Percentiles rank a stretch among this genome's conserved stretches.
Evolutionary conservation across 106 monocot genomes (phyloP).

Genomic region (Cymbidium sinense): DNA sequence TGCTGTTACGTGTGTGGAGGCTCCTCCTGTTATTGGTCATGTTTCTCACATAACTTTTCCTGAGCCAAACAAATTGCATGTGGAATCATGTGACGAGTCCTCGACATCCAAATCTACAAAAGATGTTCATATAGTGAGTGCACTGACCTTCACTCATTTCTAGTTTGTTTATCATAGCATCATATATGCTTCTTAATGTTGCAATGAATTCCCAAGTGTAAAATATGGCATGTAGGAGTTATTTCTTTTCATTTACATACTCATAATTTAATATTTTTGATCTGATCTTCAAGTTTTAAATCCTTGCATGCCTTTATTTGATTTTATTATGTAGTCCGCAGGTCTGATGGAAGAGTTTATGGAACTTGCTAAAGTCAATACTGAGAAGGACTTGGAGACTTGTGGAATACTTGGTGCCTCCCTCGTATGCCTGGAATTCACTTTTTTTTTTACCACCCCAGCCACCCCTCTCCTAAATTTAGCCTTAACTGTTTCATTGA

Average conservation of each 20-base stretch:
- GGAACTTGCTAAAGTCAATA: conserved; percentile 81
- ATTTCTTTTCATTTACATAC: not conserved
- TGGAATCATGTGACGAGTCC: conserved; percentile 20
- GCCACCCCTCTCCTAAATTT: not conserved
- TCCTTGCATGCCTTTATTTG: not conserved
- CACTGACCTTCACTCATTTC: not conserved
- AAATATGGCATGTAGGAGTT: not conserved
- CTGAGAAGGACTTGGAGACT: conserved; percentile 77
- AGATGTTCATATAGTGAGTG: conserved; percentile 81
- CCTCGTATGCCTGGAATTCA: conserved; percentile 47
- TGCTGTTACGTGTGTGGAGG: conserved; percentile 57
- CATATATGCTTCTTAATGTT: not conserved
- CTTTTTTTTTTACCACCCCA: not conserved
- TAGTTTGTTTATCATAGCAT: not conserved
- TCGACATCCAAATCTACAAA: conserved; percentile 39
- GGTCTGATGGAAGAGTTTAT: conserved; percentile 87
- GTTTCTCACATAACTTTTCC: conserved; percentile 52
- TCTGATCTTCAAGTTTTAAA: not conserved
- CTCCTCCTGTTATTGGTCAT: conserved; percentile 36
- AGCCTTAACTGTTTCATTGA: not conserved
- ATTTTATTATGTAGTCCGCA: conserved; percentile 50
- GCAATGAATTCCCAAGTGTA: not conserved
- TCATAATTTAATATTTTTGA: not conserved
- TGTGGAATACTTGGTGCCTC: conserved; percentile 93
- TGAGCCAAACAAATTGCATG: conserved; percentile 26